Base-by-base conservation (phyloP, 345 rosid genomes). In the Eutrema japonicum region DNA sequence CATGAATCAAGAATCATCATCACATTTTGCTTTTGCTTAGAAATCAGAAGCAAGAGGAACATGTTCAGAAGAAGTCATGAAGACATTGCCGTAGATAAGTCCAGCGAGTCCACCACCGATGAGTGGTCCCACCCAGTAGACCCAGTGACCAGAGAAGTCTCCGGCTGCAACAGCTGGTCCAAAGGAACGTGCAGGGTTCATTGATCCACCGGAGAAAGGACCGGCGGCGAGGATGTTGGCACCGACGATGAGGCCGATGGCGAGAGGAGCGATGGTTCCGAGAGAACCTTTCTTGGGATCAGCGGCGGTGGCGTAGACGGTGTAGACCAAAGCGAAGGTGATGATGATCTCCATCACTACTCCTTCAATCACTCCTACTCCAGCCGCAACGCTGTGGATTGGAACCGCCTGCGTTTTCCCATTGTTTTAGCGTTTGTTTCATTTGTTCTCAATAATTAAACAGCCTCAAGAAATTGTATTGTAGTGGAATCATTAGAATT, bases 171-270 rank as follows among this genome's bases (percentile, higher is more conserved):
- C 95, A 0, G 97, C 97, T 1, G 96, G 98, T 40, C 98, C 98
- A 29, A 94, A 94, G 26, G 98, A 91, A 5, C 96, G 92, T 13
- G 97, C 98, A 0, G 98, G 96, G 88, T 94, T 94, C 98, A 91
- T 94, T 52, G 98, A 91, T 14, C 96, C 97, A 18, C 96, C 97
- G 0, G 96, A 91, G 83, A 94, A 94, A 36, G 98, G 98, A 64
- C 98, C 98, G 10, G 93, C 95, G 0, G 96, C 98, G 66, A 89
- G 75, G 73, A 91, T 94, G 86, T 94, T 94, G 79, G 98, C 97
- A 35, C 97, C 98, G 2, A 94, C 97, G 7, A 94, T 89, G 83
- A 94, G 85, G 2, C 97, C 97, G 4, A 94, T 94, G 43, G 98
- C 97, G 0, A 94, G 85, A 45, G 97, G 98, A 40, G 97, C 96